Percentiles rank a stretch among this genome's conserved stretches.
These are phyloP conservation scores for Lignosus rhinocerotis DNA, from an alignment of 1,284 basidiomycete species.

Conservation along the genomic window DNA sequence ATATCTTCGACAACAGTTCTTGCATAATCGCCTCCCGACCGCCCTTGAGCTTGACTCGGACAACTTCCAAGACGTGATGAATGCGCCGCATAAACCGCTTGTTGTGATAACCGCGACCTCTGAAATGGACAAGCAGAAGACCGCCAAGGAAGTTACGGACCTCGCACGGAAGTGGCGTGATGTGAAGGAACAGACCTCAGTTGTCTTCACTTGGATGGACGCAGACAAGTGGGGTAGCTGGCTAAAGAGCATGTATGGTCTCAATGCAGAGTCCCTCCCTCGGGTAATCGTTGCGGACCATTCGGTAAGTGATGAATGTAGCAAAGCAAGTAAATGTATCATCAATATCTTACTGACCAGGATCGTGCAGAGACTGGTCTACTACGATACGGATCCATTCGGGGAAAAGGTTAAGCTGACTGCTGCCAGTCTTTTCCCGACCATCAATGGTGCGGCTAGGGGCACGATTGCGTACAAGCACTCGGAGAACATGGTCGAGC, in stretches of 20 bases:
- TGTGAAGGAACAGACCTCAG: slow-evolving; percentile 47
- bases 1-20: slow-evolving; percentile 17
- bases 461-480: slow-evolving; percentile 60
- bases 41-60: slow-evolving; percentile 70
- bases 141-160: slow-evolving; percentile 49
- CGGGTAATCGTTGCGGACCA: slow-evolving; percentile 80
- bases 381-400: slow-evolving; percentile 59
- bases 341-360: background rate
- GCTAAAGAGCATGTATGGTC: slow-evolving; percentile 87
- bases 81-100: slow-evolving; percentile 66
- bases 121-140: slow-evolving; percentile 38
- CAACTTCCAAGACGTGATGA: slow-evolving; percentile 83
- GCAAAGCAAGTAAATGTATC: background rate
- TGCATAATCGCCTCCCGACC: slow-evolving; percentile 67
- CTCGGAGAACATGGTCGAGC: slow-evolving; percentile 71
- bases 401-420: slow-evolving; percentile 59
- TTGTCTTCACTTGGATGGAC: slow-evolving; percentile 89
- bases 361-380: slow-evolving; percentile 59
- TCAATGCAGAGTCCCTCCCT: slow-evolving; percentile 44
- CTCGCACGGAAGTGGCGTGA: slow-evolving; percentile 69
- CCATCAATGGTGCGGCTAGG: slow-evolving; percentile 67
- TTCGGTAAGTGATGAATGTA: slow-evolving; percentile 49
- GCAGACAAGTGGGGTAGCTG: slow-evolving; percentile 77
- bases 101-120: slow-evolving; percentile 72
- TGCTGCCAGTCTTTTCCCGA: slow-evolving; percentile 59